phyloP scores from a whole-genome alignment of 306 rosid genomes.

The Quercus dentata region DNA sequence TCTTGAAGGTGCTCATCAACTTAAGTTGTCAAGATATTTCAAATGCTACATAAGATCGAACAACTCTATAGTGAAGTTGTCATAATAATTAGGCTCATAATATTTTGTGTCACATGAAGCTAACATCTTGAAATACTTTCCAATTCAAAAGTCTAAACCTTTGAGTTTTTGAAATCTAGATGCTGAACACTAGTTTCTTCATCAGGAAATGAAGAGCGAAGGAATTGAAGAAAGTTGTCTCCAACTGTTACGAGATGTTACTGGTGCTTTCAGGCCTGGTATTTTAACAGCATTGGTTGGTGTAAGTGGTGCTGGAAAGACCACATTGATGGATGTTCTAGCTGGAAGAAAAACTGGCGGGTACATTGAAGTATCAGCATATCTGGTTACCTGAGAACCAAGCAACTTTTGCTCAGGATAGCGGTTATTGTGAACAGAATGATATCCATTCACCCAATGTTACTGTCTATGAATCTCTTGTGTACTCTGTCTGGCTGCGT shows the following conservation, averaged over 20 bases:
- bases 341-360: constrained; percentile 53
- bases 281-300: constrained; percentile 50
- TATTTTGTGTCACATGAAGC: not conserved
- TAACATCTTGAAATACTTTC: not conserved
- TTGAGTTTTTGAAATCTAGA: not conserved
- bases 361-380: constrained; percentile 40
- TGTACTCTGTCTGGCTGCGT: constrained; percentile 48
- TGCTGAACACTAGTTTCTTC: constrained; percentile 1
- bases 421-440: constrained; percentile 55
- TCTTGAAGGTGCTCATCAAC: not conserved
- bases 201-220: constrained; percentile 41
- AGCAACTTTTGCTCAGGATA: constrained; percentile 43
- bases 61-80: not conserved
- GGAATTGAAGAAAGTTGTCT: constrained; percentile 36
- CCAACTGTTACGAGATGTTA: constrained; percentile 37
- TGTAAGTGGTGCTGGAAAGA: constrained; percentile 63
- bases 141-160: not conserved
- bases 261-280: constrained; percentile 53
- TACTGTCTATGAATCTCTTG: constrained; percentile 43
- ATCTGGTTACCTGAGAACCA: constrained; percentile 54
- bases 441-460: constrained; percentile 48
- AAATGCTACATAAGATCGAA: not conserved
- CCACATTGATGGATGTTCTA: constrained; percentile 58
- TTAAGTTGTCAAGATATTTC: not conserved
- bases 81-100: not conserved